phyloP scores from a whole-genome alignment of 352 stramenopile species.

The Phytopythium boreale region DNA sequence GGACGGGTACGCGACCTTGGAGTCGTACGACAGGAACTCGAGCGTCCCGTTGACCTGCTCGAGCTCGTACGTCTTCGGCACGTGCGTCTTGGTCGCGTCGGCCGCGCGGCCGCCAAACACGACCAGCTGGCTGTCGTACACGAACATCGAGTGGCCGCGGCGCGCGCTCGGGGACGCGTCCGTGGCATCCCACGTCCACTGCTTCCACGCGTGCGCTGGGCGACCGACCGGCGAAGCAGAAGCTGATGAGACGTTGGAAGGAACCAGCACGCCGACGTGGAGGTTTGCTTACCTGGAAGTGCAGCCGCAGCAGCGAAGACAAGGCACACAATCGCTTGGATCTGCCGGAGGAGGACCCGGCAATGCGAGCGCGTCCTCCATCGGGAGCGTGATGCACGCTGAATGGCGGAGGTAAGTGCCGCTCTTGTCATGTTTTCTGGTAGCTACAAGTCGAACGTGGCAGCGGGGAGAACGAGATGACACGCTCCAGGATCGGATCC shows the following conservation, averaged over 20 bases:
- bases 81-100: conserved; percentile 82
- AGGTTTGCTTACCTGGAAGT: neutral
- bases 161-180: conserved; percentile 61
- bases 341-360: neutral
- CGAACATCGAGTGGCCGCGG: conserved; percentile 84
- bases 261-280: no score
- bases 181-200: conserved; percentile 76
- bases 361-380: neutral
- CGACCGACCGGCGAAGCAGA: conserved; percentile 13
- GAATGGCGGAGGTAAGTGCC: neutral
- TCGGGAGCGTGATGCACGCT: neutral
- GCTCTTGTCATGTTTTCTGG: neutral
- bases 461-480: neutral
- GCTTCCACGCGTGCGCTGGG: conserved; percentile 55
- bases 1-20: conserved; percentile 61
- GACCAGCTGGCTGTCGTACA: conserved; percentile 79
- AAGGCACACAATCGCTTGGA: neutral
- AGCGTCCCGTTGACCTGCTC: conserved; percentile 71
- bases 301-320: neutral
- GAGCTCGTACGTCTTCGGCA: conserved; percentile 92
- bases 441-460: neutral
- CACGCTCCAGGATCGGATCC: no score
- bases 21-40: conserved; percentile 87
- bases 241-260: conserved; percentile 12
- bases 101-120: conserved; percentile 93